phyloP scores from a whole-genome alignment of 2,329 filamentous ascomycete genomes.

The Trichoderma endophyticum region DNA sequence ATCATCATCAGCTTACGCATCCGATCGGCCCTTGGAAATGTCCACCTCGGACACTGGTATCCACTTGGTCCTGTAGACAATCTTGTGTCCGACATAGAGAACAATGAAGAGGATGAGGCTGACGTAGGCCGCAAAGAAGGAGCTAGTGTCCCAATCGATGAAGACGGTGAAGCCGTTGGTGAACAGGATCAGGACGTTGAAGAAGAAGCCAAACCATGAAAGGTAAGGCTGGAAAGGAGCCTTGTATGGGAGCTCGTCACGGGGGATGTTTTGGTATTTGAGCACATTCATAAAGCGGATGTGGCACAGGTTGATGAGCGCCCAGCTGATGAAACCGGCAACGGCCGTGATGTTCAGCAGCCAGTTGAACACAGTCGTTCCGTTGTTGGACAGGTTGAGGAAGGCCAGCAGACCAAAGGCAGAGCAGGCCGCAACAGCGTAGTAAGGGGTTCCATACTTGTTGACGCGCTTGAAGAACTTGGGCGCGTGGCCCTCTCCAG shows the following conservation, averaged over 20 bases:
- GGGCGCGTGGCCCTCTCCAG: constrained; percentile 62
- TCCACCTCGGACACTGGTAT: constrained; percentile 38
- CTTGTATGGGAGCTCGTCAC: constrained; percentile 56
- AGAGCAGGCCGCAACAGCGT: constrained; percentile 52
- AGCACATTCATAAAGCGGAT: constrained; percentile 63
- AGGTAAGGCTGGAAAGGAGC: constrained; percentile 62
- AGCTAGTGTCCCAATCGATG: constrained; percentile 57
- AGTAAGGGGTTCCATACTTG: constrained; percentile 59
- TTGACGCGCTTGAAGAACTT: constrained; percentile 58
- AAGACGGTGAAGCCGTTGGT: constrained; percentile 69
- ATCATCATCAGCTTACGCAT: background rate
- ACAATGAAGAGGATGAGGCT: constrained; percentile 62
- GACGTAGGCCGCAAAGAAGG: constrained; percentile 64
- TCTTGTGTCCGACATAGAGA: constrained; percentile 60
- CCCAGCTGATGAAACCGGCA: constrained; percentile 69
- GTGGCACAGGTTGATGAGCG: constrained; percentile 62
- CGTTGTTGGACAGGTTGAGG: constrained; percentile 60
- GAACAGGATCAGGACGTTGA: constrained; percentile 61
- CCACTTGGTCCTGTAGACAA: constrained; percentile 39
- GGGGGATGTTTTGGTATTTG: constrained; percentile 53
- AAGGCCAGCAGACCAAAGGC: constrained; percentile 63
- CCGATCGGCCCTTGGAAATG: constrained; percentile 23
- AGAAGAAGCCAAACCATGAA: constrained; percentile 63
- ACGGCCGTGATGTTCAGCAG: constrained; percentile 68
- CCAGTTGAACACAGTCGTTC: constrained; percentile 66